phyloP scores from a whole-genome alignment of 192 early-diverging fungal species.

The Funneliformis geosporum region DNA sequence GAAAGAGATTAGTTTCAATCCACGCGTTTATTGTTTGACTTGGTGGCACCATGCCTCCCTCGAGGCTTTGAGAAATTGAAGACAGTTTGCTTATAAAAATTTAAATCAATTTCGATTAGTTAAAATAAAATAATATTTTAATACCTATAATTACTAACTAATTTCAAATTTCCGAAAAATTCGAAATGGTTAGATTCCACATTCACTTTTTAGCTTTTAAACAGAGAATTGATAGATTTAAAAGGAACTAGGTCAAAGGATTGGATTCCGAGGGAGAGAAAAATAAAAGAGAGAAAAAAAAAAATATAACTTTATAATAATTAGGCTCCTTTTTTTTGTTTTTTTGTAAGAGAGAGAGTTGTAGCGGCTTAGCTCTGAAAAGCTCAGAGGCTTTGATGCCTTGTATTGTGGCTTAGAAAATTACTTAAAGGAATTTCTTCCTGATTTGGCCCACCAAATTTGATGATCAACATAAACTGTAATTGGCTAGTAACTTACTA shows the following conservation, averaged over 20 bases:
- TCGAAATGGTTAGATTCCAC: background rate
- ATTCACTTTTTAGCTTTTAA: background rate
- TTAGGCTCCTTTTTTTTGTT: background rate
- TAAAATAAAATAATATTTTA: background rate
- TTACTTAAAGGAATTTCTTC: too few species aligned
- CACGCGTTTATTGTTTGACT: conserved; percentile 29
- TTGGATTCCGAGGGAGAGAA: too few species aligned
- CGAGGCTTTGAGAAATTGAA: conserved; percentile 24
- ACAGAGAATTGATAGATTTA: background rate
- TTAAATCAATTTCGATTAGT: background rate
- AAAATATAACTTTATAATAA: background rate
- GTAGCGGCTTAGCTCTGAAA: background rate
- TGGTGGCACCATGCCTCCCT: conserved; percentile 27
- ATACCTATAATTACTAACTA: background rate
- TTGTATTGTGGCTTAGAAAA: background rate
- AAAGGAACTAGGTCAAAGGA: too few species aligned
- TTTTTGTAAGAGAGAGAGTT: background rate
- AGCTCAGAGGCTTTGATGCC: background rate
- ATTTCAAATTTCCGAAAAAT: background rate
- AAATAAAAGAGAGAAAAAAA: too few species aligned
- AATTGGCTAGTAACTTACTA: too few species aligned
- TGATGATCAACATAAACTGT: too few species aligned
- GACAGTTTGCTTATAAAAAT: conserved; percentile 8
- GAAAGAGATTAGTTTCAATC: conserved; percentile 28
- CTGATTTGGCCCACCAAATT: too few species aligned